A percentile compares a stretch with the other conserved stretches of the same genome.
These are phyloP conservation scores for Tephrocybe rancida DNA, from an alignment of 768 basidiomycete genomes.

Conservation along the genomic window DNA sequence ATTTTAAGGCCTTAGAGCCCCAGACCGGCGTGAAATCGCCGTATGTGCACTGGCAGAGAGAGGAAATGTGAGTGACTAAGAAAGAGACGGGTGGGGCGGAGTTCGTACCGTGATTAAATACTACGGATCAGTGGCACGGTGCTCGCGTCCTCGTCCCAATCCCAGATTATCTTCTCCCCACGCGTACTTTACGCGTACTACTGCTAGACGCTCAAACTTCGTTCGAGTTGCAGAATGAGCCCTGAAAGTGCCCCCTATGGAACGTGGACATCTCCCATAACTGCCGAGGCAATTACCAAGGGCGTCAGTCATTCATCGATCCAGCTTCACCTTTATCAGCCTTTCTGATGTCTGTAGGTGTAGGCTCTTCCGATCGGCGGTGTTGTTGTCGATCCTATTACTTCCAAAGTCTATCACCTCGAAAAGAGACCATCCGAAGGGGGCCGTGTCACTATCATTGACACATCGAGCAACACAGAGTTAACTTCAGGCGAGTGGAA, in stretches of 20 bases:
- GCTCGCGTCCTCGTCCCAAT: no score
- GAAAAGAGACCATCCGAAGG: constrained; percentile 60
- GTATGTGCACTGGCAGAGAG: no score
- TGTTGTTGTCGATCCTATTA: constrained; percentile 54
- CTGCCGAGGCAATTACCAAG: constrained; percentile 51
- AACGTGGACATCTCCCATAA: constrained; percentile 62
- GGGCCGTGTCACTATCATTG: constrained; percentile 58
- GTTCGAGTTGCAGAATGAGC: no score
- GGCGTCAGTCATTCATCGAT: constrained; percentile 26
- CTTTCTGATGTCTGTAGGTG: constrained; percentile 7
- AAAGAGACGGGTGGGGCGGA: no score
- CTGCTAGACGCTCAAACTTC: no score
- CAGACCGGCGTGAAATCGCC: no score
- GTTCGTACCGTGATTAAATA: no score
- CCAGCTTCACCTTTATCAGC: background rate
- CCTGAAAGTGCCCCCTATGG: constrained; percentile 52
- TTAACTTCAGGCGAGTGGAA: constrained; percentile 58
- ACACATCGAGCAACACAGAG: constrained; percentile 50
- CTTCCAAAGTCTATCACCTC: constrained; percentile 49
- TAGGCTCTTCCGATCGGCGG: constrained; percentile 42
- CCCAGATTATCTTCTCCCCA: no score
- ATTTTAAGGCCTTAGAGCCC: no score
- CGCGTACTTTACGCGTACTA: no score
- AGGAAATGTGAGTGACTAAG: no score
- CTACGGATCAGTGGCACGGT: no score